phyloP scores from a whole-genome alignment of 352 stramenopile genomes.

The Phytophthora constricta region DNA sequence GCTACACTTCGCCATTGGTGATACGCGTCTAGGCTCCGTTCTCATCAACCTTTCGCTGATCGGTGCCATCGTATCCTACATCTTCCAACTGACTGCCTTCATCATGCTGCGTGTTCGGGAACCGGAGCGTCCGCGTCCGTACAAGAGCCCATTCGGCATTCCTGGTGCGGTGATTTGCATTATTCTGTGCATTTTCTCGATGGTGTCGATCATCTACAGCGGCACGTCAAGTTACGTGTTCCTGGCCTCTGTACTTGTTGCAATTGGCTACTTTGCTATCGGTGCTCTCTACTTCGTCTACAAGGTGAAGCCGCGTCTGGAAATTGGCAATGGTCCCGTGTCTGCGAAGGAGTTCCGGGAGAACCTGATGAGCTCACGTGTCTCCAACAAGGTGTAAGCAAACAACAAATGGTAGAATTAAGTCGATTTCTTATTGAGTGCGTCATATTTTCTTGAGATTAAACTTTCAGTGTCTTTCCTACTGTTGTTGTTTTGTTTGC shows the following conservation, averaged over 20 bases:
- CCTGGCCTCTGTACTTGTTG: slow-evolving; percentile 54
- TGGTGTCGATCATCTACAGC: slow-evolving; percentile 69
- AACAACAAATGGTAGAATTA: neutral
- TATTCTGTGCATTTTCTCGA: slow-evolving; percentile 48
- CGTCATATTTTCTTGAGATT: neutral
- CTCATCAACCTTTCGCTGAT: slow-evolving; percentile 70
- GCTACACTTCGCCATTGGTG: slow-evolving; percentile 64
- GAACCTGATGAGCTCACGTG: slow-evolving; percentile 43
- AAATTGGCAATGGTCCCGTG: slow-evolving; percentile 24
- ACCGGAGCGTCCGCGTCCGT: slow-evolving; percentile 55
- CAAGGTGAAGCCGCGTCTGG: slow-evolving; percentile 42
- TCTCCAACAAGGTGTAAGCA: slow-evolving; percentile 36
- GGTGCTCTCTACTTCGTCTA: slow-evolving; percentile 55
- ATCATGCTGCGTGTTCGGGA: slow-evolving; percentile 61
- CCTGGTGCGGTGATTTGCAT: slow-evolving; percentile 52
- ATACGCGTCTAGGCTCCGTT: slow-evolving; percentile 59
- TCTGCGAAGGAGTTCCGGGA: slow-evolving; percentile 50
- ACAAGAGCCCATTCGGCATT: slow-evolving; percentile 61
- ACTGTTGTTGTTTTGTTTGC: no score
- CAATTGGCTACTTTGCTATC: slow-evolving; percentile 49
- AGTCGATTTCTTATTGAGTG: neutral
- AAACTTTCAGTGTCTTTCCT: no score
- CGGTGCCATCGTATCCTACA: slow-evolving; percentile 64
- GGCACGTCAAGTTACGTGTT: slow-evolving; percentile 56
- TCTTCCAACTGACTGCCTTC: slow-evolving; percentile 64